A percentile compares a stretch with the other conserved stretches of the same genome.
Evolutionary conservation across 352 stramenopile genomes (phyloP).

Genomic region (Pythium oligandrum): DNA sequence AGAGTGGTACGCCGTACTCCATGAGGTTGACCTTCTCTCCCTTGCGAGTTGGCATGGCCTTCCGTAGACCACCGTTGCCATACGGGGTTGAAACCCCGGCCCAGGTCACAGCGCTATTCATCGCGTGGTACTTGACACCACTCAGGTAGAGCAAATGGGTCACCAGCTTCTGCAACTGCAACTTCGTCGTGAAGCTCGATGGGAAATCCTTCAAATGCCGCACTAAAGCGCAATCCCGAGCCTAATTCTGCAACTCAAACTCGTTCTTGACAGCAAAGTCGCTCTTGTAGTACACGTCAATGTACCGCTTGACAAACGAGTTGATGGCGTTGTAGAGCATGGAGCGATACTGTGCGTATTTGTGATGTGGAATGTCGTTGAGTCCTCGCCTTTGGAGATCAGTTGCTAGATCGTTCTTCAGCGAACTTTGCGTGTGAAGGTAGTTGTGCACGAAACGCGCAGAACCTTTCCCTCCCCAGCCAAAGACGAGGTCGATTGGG

Average conservation of each 20-base stretch:
- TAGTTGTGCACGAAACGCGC: slow-evolving; percentile 20
- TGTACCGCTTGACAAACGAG: slow-evolving; percentile 14
- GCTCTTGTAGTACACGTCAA: slow-evolving; percentile 23
- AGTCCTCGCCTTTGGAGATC: slow-evolving; percentile 12
- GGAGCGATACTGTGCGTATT: slow-evolving; percentile 23
- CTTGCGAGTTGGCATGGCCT: slow-evolving; percentile 9
- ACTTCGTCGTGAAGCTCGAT: slow-evolving; percentile 1
- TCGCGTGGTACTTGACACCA: slow-evolving; percentile 44
- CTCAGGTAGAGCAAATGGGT: slow-evolving; percentile 33
- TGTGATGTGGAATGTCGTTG: slow-evolving; percentile 17
- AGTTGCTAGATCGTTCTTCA: slow-evolving; percentile 11
- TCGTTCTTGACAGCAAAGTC: slow-evolving; percentile 2
- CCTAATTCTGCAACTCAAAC: slow-evolving; percentile 29
- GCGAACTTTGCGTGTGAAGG: slow-evolving; percentile 4
- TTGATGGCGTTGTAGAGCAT: slow-evolving; percentile 19
- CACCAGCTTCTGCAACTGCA: slow-evolving; percentile 14
- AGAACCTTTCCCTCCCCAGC: slow-evolving; percentile 23
- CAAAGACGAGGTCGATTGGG: slow-evolving; percentile 29
- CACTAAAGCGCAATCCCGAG: slow-evolving; percentile 14
- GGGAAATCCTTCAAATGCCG: slow-evolving; percentile 33
- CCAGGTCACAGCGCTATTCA: slow-evolving; percentile 45
- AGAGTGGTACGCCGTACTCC: slow-evolving; percentile 1
- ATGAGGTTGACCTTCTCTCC: slow-evolving; percentile 6
- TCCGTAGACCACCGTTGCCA: slow-evolving; percentile 12
- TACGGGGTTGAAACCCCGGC: slow-evolving; percentile 18